Conservation (phyloP, 2,329 filamentous ascomycete genomes). For the Botryotinia convoluta region DNA sequence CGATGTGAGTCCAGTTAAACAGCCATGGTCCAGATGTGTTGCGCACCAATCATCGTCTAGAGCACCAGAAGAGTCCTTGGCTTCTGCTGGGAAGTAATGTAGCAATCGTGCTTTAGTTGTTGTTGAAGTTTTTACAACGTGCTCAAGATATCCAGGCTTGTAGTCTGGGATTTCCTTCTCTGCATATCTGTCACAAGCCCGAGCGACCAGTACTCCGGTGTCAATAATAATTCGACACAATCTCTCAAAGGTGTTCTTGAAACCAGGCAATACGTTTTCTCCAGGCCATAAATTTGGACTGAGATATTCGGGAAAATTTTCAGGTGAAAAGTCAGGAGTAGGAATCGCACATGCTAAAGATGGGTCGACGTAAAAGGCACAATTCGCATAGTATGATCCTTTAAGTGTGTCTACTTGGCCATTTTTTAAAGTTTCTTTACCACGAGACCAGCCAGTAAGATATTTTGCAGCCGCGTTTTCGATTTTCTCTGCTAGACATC, state of each 20-base stretch:
- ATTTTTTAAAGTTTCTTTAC: conserved; percentile 77
- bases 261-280: conserved; percentile 67
- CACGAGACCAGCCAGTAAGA: conserved; percentile 73
- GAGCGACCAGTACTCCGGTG: conserved; percentile 80
- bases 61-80: conserved; percentile 39
- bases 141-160: conserved; percentile 74
- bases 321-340: conserved; percentile 53
- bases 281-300: conserved; percentile 86
- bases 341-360: conserved; percentile 61
- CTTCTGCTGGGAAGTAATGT: conserved; percentile 79
- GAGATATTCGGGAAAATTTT: conserved; percentile 82
- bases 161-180: conserved; percentile 75
- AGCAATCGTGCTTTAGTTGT: conserved; percentile 89
- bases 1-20: conserved; percentile 87
- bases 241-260: conserved; percentile 67
- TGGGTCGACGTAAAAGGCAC: conserved; percentile 70
- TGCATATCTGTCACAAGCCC: conserved; percentile 87
- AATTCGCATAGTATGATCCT: conserved; percentile 82
- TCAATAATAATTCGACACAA: conserved; percentile 87
- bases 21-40: conserved; percentile 86
- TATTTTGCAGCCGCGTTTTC: conserved; percentile 62
- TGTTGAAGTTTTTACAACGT: conserved; percentile 78
- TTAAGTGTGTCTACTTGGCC: conserved; percentile 77
- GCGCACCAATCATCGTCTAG: conserved; percentile 91
- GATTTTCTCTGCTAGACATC: conserved; percentile 47